Conservation (phyloP, 176 grass and related monocot species). For the Pharus latifolius region DNA sequence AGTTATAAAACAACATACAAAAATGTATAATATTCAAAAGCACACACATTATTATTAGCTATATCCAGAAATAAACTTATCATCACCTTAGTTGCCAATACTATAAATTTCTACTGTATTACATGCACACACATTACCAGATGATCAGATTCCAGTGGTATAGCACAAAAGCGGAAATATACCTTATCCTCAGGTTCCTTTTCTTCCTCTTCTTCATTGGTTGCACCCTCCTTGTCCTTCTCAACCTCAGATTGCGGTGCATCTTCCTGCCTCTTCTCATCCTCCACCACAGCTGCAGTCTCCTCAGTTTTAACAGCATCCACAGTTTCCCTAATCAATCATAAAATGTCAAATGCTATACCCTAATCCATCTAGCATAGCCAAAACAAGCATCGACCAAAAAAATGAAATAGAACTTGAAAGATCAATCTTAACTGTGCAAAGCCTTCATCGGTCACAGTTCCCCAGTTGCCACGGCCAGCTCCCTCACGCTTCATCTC, state of each 20-base stretch:
- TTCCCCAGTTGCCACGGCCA: conserved; percentile 83
- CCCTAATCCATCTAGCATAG: background rate
- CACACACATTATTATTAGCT: background rate
- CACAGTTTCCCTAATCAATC: conserved; percentile 1
- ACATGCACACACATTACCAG: background rate
- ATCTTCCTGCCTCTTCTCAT: conserved; percentile 51
- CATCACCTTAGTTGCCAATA: background rate
- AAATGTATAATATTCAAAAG: background rate
- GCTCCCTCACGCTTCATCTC: conserved; percentile 76
- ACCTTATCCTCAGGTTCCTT: conserved; percentile 75
- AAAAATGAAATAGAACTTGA: background rate
- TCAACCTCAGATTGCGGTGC: background rate
- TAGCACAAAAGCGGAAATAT: background rate
- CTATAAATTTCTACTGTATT: background rate
- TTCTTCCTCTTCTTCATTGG: conserved; percentile 25
- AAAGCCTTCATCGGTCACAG: conserved; percentile 34
- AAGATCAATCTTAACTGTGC: conserved; percentile 36
- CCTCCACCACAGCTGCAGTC: conserved; percentile 6
- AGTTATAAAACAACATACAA: no score
- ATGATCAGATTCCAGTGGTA: background rate
- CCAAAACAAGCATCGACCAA: background rate
- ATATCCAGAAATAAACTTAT: background rate
- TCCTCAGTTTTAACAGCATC: conserved; percentile 14
- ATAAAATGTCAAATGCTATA: background rate
- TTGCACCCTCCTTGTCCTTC: conserved; percentile 35